phyloP scores from a whole-genome alignment of 306 rosid genomes.

The Ceratonia siliqua region DNA sequence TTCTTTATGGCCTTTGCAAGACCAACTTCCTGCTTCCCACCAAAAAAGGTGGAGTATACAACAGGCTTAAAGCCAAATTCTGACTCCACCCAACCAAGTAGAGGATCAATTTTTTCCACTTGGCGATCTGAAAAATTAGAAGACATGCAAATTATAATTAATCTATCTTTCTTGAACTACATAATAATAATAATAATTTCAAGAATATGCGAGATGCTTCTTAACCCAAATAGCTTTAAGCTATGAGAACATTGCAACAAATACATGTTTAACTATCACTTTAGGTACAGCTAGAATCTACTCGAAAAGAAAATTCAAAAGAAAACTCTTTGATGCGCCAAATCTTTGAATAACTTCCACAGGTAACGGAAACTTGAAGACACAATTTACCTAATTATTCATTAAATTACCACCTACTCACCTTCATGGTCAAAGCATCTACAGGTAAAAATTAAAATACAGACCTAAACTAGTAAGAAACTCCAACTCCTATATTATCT shows the following conservation, averaged over 20 bases:
- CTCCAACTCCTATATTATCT: background rate
- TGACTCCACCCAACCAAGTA: conserved; percentile 75
- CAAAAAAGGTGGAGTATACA: conserved; percentile 57
- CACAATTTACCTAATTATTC: background rate
- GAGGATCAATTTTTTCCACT: conserved; percentile 82
- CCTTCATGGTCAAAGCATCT: background rate
- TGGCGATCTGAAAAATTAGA: conserved; percentile 61
- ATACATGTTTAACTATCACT: background rate
- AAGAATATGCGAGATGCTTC: background rate
- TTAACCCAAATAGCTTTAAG: conserved; percentile 11
- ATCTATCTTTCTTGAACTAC: background rate
- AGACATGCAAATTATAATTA: conserved; percentile 18
- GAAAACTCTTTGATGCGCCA: background rate
- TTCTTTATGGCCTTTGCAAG: conserved; percentile 50
- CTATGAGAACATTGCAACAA: conserved; percentile 15
- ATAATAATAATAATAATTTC: background rate
- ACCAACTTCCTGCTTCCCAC: conserved; percentile 64
- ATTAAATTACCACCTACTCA: background rate
- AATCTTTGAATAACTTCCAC: background rate
- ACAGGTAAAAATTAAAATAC: background rate
- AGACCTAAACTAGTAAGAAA: background rate
- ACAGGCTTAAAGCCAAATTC: conserved; percentile 87
- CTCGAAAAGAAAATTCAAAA: background rate
- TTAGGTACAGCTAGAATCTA: conserved; percentile 5
- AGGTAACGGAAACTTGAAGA: conserved; percentile 6